These are phyloP conservation scores for Coniochaeta sp. DNA, from an alignment of 2,329 filamentous ascomycete genomes.

Conservation along the genomic window DNA sequence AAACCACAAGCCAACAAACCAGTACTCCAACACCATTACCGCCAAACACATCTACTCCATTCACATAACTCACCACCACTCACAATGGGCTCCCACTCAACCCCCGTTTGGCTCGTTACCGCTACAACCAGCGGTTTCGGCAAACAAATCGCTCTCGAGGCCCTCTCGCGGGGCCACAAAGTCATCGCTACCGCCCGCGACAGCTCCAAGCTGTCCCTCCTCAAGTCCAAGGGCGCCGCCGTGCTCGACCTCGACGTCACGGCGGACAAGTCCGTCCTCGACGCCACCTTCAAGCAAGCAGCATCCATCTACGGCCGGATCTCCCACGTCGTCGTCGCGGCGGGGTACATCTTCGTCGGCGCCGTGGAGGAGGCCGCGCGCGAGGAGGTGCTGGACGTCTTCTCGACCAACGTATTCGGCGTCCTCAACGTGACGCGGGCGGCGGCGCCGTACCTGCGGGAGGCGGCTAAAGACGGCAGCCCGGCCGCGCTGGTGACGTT, in stretches of 20 bases:
- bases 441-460: slow-evolving; percentile 39
- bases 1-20: neutral
- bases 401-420: slow-evolving; percentile 49
- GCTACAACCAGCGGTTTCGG: slow-evolving; percentile 35
- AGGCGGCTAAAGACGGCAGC: slow-evolving; percentile 6
- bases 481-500: slow-evolving; percentile 32
- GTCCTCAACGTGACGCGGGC: slow-evolving; percentile 39
- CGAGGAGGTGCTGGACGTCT: slow-evolving; percentile 29
- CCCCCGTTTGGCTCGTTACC: slow-evolving; percentile 28
- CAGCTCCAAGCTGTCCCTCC: slow-evolving; percentile 14
- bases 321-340: slow-evolving; percentile 17
- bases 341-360: slow-evolving; percentile 21
- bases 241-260: slow-evolving; percentile 20
- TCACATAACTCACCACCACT: neutral
- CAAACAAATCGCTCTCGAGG: slow-evolving; percentile 22
- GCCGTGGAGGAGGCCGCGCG: slow-evolving; percentile 20
- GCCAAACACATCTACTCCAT: neutral
- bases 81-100: neutral
- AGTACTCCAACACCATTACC: neutral
- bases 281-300: slow-evolving; percentile 8
- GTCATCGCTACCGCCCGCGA: slow-evolving; percentile 33
- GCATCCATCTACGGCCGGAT: slow-evolving; percentile 13
- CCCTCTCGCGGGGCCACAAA: slow-evolving; percentile 29
- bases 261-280: slow-evolving; percentile 11
- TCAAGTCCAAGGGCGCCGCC: slow-evolving; percentile 16